Base-by-base conservation (phyloP, 1,284 basidiomycete genomes). In the Prillingera fragicola region DNA sequence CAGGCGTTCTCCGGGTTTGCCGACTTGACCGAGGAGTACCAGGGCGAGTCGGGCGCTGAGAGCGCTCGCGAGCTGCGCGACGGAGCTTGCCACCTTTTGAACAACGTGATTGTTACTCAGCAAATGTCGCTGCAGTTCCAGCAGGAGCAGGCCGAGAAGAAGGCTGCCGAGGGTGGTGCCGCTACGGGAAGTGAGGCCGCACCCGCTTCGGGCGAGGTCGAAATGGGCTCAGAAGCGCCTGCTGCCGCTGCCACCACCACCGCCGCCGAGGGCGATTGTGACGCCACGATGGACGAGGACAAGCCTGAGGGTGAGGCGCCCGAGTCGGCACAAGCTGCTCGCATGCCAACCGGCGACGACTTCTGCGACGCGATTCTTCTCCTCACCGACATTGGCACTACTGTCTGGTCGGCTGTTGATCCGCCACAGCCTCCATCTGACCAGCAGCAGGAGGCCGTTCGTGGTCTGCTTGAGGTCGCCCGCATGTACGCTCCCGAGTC, bases 281-380 rank as follows among this genome's bases (percentile, higher is more conserved):
- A 39, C 8, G 42, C 36, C 19, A 36, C 14, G 22, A 33, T 22
- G 5, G 54, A 39, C 31, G 44, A 23, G 15, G 48, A 51, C 13
- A 52, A 50, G 27, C 48, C 38, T 27, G 29, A 33, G 14, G 50
- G 42, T n/a, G 53, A 50, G 9, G 54, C 41, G 12, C 52, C 45
- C 84, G 0, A 85, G 84, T 45, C 88, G 75, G 32, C 50, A 17
- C 19, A 13, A 8, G 33, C 33, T 6, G 8, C 23, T 3, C 22
- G 15, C 37, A 45, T 62, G 13, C 68, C 69, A 2, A 71, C 69
- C 1, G 52, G 57, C 1, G 65, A 62, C 13, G 48, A 67, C 5
- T 50, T 65, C 18, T 57, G 65, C 37, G 69, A 71, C 42, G 62
- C 66, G 0, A 45, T 60, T 5, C 45, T 70, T 8, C 31, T 60